These are phyloP conservation scores for Saxophila tyrrhenica DNA, from an alignment of 495 filamentous ascomycete genomes.

Conservation along the genomic window DNA sequence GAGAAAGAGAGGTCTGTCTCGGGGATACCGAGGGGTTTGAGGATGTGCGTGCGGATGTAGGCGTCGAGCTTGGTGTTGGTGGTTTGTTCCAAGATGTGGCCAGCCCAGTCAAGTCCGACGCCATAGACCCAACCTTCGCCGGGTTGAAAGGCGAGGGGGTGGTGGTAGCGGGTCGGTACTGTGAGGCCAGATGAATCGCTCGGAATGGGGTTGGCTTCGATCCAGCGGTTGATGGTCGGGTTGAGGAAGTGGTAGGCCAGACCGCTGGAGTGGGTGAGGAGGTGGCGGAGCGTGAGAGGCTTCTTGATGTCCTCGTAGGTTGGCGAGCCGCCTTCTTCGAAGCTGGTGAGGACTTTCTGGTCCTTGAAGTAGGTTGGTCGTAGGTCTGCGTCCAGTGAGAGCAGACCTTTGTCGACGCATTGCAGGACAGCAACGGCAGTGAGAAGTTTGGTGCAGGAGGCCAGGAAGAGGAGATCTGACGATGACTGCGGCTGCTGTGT, in stretches of 20 bases:
- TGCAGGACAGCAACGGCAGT: constrained; percentile 22
- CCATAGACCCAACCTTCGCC: constrained; percentile 22
- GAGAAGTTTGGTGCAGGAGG: constrained; percentile 17
- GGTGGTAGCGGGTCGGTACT: neutral
- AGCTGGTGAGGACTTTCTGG: constrained; percentile 13
- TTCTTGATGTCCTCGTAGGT: neutral
- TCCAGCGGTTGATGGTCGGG: neutral
- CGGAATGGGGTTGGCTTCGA: neutral
- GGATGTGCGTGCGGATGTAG: neutral
- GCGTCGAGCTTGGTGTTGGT: neutral
- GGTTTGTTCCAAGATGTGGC: constrained; percentile 1
- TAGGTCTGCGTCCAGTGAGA: constrained; percentile 20
- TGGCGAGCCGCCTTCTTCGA: constrained; percentile 2
- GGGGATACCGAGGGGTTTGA: neutral
- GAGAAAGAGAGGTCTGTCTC: neutral
- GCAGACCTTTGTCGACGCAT: constrained; percentile 19
- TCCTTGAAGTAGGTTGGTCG: constrained; percentile 14
- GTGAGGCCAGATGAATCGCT: neutral
- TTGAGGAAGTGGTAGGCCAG: constrained; percentile 4
- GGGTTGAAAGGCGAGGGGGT: constrained; percentile 24
- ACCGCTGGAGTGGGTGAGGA: constrained; percentile 9
- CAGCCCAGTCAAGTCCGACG: constrained; percentile 21
- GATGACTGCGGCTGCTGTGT: neutral
- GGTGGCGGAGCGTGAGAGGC: constrained; percentile 4
- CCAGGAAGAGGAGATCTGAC: neutral